Base-by-base conservation (phyloP, 1,139 yeast species). In the Pneumocystis wakefieldiae region DNA sequence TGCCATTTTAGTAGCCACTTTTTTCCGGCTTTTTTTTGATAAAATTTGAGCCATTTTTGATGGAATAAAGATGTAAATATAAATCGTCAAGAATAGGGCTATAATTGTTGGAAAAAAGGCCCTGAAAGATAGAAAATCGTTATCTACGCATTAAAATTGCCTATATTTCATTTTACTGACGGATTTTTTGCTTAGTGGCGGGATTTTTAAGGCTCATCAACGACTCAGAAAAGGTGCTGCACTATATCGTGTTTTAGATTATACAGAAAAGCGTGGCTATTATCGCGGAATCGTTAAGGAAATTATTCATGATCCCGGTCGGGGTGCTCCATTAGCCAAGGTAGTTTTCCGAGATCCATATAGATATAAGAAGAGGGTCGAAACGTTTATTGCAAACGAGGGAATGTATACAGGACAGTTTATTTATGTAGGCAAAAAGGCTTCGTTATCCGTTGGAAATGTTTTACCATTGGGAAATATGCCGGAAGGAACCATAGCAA, bases 191-290 rank as follows among this genome's bases (percentile, higher is more conserved):
- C 19, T 3, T 12, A 48, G 55, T 86, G 97, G 97, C 82, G 98
- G 98, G 78, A 90, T 94, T 86, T 94, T 94, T 90, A 87, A 95
- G 80, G 85, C 98, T 77, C 96, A 91, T 92, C 92, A 97, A 85
- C 92, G 97, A 83, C 89, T 94, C 81, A 89, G 98, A 87, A 88
- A 94, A 84, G 99, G 98, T 80, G 97, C 98, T 78, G 99, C 99
- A 80, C 92, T 91, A 87, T 87, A 91, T 80, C 89, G 98, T 86
- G 87, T 96, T 78, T 87, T 92, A 81, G 98, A 92, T 81, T 92
- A 85, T 77, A 96, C 97, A 79, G 98, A 94, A 84, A 94, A 96
- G 81, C 96, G 92, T 80, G 98, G 98, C 77, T 92, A 91, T 91
- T 85, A 90, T 77, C 95, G 97, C 82, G 98, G 98, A 82, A 85